Conservation (phyloP, 352 stramenopile genomes). For the Globisporangium ultimum region DNA sequence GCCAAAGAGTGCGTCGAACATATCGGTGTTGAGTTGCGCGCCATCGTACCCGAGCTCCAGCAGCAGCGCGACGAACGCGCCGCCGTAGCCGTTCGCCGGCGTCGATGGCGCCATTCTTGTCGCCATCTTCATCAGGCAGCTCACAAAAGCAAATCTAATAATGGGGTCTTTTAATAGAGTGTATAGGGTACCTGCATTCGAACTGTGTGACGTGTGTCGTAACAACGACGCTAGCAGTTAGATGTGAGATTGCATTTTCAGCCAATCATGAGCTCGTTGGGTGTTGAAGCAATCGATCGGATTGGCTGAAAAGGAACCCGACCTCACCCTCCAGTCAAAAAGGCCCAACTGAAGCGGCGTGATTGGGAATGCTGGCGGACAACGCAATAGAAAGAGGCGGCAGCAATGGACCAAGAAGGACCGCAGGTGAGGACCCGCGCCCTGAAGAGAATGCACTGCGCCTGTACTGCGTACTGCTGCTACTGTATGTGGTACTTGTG, state of each 20-base stretch:
- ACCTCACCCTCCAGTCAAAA: conserved; percentile 15
- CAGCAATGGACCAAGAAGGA: conserved; percentile 33
- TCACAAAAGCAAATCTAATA: too few species aligned
- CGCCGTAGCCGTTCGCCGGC: conserved; percentile 17
- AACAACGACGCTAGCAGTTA: background rate
- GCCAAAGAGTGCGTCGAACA: conserved; percentile 34
- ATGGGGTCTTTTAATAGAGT: too few species aligned
- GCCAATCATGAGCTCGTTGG: conserved; percentile 1
- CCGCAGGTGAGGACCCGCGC: conserved; percentile 20
- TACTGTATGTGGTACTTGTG: too few species aligned
- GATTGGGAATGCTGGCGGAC: conserved; percentile 1
- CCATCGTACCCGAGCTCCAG: conserved; percentile 35
- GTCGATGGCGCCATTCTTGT: background rate
- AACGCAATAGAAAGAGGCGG: background rate
- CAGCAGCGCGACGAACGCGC: conserved; percentile 29
- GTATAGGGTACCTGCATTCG: background rate
- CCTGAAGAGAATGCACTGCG: background rate
- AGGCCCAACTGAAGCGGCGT: conserved; percentile 9
- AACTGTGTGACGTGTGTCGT: conserved; percentile 5
- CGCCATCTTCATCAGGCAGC: background rate
- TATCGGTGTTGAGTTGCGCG: conserved; percentile 23
- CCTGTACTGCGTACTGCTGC: background rate
- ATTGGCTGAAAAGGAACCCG: conserved; percentile 4
- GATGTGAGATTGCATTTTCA: background rate
- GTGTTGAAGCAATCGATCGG: background rate